Evolutionary conservation across 257 asterid genomes (phyloP).

Genomic region (Catharanthus roseus): DNA sequence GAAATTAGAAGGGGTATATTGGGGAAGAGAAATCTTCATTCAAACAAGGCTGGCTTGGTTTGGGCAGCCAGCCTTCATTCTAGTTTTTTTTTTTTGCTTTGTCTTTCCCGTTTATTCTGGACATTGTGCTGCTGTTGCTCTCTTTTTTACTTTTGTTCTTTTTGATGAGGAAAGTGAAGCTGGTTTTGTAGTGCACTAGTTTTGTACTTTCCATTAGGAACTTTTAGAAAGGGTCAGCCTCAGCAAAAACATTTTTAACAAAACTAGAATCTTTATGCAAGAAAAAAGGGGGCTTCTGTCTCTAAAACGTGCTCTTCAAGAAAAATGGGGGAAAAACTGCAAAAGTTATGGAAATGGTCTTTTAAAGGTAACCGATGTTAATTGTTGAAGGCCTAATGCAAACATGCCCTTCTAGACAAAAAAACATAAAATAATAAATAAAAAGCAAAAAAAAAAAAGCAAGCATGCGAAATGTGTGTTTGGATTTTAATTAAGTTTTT

Average conservation of each 20-base stretch:
- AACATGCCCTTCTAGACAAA: too few relatives aligned
- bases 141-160: slow-evolving; percentile 27
- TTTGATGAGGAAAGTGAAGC: slow-evolving; percentile 34
- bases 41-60: slow-evolving; percentile 1
- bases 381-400: too few relatives aligned
- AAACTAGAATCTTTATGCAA: slow-evolving; percentile 25
- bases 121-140: slow-evolving; percentile 13
- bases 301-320: not conserved
- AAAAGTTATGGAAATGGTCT: not conserved
- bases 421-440: too few relatives aligned
- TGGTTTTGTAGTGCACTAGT: slow-evolving; percentile 16
- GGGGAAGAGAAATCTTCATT: not conserved
- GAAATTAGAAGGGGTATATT: not conserved
- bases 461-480: too few relatives aligned
- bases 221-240: slow-evolving; percentile 15
- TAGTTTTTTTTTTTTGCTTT: slow-evolving; percentile 18
- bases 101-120: slow-evolving; percentile 17
- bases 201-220: not conserved
- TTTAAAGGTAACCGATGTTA: too few relatives aligned
- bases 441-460: too few relatives aligned
- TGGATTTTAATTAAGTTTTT: too few relatives aligned
- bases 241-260: slow-evolving; percentile 19
- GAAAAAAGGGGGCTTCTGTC: slow-evolving; percentile 6
- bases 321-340: not conserved
- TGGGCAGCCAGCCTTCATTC: slow-evolving; percentile 19